Percentiles rank a stretch among this genome's conserved stretches.
Evolutionary conservation across 2,329 filamentous ascomycete species (phyloP).

Genomic region (Venturia asperata): DNA sequence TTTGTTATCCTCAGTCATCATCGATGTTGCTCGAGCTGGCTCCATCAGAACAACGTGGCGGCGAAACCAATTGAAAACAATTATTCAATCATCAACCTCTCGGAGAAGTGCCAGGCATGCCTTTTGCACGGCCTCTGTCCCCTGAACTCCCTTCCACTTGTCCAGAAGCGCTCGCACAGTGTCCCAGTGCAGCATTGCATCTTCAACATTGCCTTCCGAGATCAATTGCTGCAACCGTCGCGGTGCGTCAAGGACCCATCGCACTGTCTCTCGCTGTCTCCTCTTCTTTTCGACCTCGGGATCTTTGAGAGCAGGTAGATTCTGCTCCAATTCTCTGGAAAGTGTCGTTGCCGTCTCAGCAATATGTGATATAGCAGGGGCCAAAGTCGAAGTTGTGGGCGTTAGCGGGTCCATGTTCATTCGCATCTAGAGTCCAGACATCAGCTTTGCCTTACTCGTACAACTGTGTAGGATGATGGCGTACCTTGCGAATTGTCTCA

Average conservation of each 20-base stretch:
- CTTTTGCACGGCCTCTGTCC: slow-evolving; percentile 35
- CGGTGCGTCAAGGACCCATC: slow-evolving; percentile 56
- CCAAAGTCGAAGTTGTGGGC: slow-evolving; percentile 64
- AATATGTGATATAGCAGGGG: slow-evolving; percentile 67
- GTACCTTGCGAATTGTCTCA: slow-evolving; percentile 78
- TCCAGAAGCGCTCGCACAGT: slow-evolving; percentile 35
- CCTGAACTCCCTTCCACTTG: slow-evolving; percentile 39
- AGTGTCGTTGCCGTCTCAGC: slow-evolving; percentile 50
- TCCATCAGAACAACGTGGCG: background rate
- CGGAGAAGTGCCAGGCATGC: slow-evolving; percentile 32
- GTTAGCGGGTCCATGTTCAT: slow-evolving; percentile 73
- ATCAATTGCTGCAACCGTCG: slow-evolving; percentile 52
- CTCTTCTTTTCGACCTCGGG: slow-evolving; percentile 30
- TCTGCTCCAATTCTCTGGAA: slow-evolving; percentile 33
- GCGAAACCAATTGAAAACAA: background rate
- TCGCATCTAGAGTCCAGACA: slow-evolving; percentile 51
- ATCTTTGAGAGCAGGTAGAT: slow-evolving; percentile 25
- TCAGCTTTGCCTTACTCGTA: background rate
- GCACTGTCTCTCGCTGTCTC: slow-evolving; percentile 50
- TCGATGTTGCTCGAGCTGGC: background rate
- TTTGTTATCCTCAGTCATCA: background rate
- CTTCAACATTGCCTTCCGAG: slow-evolving; percentile 51
- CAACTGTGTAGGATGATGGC: slow-evolving; percentile 17
- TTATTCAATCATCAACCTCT: slow-evolving; percentile 13
- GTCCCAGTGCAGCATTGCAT: slow-evolving; percentile 50